Evolutionary conservation across 1,284 basidiomycete species (phyloP), one percentile per base, ranked within the genome.

Genomic region (Tausonia pullulans): DNA sequence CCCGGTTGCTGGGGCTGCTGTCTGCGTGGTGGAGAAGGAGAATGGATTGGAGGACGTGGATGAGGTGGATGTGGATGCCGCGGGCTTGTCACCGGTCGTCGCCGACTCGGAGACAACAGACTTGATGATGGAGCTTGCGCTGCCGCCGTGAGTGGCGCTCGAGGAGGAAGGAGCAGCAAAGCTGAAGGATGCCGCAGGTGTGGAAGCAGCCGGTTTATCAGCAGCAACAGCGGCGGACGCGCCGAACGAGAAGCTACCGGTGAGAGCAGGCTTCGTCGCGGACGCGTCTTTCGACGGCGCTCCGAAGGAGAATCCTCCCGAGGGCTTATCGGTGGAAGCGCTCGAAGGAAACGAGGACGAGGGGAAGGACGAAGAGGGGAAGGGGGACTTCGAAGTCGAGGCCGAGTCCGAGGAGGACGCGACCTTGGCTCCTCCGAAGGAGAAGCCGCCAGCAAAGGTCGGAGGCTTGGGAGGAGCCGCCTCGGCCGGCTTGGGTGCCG

Each of bases 271-370:
- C 39, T n/a, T 27, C 8, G 54, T n/a, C 4, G 39, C 8, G 54
- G 43, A 55, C 39, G 41, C 43, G 11, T 44, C 43, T 27, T 43
- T 14, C 39, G 53, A 56, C 43, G 45, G 5, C 5, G 48, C 58
- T 13, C 62, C 62, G 52, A 64, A 64, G 14, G 62, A 54, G 51
- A 64, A 64, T 8, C 57, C 62, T 41, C 62, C 62, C 10, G 58
- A n/a, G 13, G 41, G 60, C 14, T 44, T 61, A 39, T 48, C 4
- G 10, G 60, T n/a, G 14, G 60, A 9, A 27, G 60, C 11, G 40
- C 50, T 45, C 14, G 51, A 51, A 11, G 60, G 9, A 40, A 46
- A 62, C 10, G 50, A 48, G 9, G 61, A 46, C 40, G 61, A 54
- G 6, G 53, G 53, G 61, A 62, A 62, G 46, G 50, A 50, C 13